A percentile compares a stretch with the other conserved stretches of the same genome.
Evolutionary conservation across 441 rosid species (phyloP).

Genomic region (Hura crepitans): DNA sequence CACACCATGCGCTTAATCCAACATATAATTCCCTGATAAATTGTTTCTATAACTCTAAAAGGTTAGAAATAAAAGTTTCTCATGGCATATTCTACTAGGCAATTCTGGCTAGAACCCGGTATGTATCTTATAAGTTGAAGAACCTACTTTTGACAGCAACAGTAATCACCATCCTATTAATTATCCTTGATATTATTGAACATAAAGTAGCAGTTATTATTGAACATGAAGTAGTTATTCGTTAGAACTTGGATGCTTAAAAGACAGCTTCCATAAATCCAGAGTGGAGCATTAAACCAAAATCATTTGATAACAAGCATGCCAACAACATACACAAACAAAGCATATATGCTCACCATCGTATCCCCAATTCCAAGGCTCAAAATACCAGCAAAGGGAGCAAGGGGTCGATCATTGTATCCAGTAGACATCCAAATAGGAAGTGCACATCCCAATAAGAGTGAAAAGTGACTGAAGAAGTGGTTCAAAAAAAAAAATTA

Average conservation of each 20-base stretch:
- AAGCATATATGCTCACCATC: conserved; percentile 58
- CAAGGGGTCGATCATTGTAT: conserved; percentile 89
- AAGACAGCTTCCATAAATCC: neutral
- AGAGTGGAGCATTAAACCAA: conserved; percentile 7
- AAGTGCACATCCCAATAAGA: conserved; percentile 90
- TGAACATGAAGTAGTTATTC: neutral
- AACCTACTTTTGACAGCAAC: neutral
- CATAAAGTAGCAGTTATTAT: neutral
- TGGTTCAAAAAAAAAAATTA: conserved; percentile 13
- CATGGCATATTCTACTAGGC: neutral
- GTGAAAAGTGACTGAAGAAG: conserved; percentile 79
- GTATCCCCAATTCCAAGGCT: conserved; percentile 99
- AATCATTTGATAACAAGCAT: neutral
- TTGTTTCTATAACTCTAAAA: neutral
- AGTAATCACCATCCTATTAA: neutral
- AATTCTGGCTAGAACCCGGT: neutral
- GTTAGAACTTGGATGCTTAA: conserved; percentile 1
- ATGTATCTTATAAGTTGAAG: neutral
- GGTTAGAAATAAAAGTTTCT: neutral
- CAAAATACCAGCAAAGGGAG: conserved; percentile 94
- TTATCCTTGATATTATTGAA: neutral
- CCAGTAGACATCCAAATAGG: conserved; percentile 98
- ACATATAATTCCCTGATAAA: neutral
- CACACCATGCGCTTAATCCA: neutral
- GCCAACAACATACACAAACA: neutral